Percentiles rank a stretch among this genome's conserved stretches.
phyloP scores from a whole-genome alignment of 176 grass and related monocot species.

The Stipa capillata region DNA sequence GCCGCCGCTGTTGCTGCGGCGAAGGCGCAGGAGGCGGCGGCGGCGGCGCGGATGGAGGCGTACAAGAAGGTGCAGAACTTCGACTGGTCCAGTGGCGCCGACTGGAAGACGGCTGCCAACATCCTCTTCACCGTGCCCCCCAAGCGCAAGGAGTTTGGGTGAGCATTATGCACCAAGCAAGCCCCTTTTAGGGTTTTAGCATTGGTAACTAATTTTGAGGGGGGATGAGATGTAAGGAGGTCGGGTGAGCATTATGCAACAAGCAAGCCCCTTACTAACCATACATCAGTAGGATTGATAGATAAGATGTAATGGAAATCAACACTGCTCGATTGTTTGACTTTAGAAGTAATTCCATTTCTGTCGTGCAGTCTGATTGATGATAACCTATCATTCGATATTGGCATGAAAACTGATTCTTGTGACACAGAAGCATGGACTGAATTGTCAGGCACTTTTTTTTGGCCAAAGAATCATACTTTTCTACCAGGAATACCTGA shows the following conservation, averaged over 20 bases:
- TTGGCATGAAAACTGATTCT: too few species aligned
- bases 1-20: background rate
- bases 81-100: constrained; percentile 36
- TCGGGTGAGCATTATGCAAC: constrained; percentile 26
- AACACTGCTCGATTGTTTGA: too few species aligned
- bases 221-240: too few species aligned
- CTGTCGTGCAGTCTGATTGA: too few species aligned
- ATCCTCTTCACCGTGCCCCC: constrained; percentile 47
- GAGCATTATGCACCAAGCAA: too few species aligned
- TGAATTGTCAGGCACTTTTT: background rate
- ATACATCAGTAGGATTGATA: too few species aligned
- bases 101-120: constrained; percentile 44
- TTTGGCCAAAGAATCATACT: background rate
- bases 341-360: too few species aligned
- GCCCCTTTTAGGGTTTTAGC: too few species aligned
- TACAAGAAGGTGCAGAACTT: constrained; percentile 42
- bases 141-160: constrained; percentile 25
- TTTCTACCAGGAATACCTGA: background rate
- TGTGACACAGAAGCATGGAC: background rate
- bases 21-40: constrained; percentile 19
- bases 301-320: too few species aligned
- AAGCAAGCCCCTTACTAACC: background rate
- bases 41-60: constrained; percentile 19
- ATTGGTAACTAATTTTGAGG: too few species aligned
- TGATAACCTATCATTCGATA: too few species aligned